These are phyloP conservation scores for Piromyces finnis DNA, from an alignment of 192 early-diverging fungal species.

Conservation along the genomic window DNA sequence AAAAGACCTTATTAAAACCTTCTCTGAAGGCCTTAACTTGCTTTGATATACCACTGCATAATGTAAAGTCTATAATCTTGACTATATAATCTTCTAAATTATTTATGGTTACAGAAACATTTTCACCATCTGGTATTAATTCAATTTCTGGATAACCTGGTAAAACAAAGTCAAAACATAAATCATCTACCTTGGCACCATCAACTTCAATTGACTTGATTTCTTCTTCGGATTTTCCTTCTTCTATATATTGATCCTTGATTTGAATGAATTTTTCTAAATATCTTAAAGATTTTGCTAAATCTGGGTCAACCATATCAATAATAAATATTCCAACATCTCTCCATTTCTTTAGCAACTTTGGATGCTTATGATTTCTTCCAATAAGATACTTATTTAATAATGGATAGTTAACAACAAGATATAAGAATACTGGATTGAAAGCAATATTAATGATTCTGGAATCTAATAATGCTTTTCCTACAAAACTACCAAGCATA, in stretches of 20 bases:
- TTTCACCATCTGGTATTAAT: conserved; percentile 34
- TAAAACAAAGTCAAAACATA: conserved; percentile 73
- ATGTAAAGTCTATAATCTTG: conserved; percentile 37
- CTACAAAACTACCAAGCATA: conserved; percentile 66
- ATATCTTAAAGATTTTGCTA: conserved; percentile 45
- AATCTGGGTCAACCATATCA: conserved; percentile 38
- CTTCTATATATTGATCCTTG: conserved; percentile 37
- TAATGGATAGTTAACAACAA: neutral
- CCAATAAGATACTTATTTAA: neutral
- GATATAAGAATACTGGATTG: conserved; percentile 48
- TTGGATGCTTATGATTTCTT: neutral
- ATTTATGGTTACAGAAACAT: conserved; percentile 52
- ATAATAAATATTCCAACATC: conserved; percentile 8
- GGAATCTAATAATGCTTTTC: conserved; percentile 71
- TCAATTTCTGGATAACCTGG: conserved; percentile 60
- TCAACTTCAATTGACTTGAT: conserved; percentile 27
- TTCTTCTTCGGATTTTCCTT: conserved; percentile 5
- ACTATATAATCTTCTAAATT: conserved; percentile 69
- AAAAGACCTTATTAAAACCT: conserved; percentile 71
- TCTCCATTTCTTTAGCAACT: conserved; percentile 12
- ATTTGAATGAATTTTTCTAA: conserved; percentile 42
- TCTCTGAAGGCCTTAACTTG: conserved; percentile 61
- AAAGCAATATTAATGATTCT: conserved; percentile 74
- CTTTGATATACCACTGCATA: conserved; percentile 37
- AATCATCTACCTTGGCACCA: conserved; percentile 31